Conservation (phyloP, 108 stramenopile genomes). For the Skeletonema menzelii region DNA sequence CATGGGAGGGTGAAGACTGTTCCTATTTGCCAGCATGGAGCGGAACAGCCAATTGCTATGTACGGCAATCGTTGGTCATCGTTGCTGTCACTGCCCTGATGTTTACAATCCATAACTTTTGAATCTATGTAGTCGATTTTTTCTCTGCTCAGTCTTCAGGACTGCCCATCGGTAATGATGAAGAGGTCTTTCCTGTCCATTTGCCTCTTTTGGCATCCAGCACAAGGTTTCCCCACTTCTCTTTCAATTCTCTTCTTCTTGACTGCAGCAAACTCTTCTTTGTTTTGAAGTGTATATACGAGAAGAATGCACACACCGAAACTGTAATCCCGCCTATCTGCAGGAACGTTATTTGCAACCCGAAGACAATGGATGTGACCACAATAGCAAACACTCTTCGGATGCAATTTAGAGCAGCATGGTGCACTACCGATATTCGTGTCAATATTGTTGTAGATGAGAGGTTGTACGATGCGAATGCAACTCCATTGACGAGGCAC, state of each 20-base stretch:
- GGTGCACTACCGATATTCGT: constrained; percentile 78
- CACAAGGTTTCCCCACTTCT: constrained; percentile 28
- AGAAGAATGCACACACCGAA: constrained; percentile 61
- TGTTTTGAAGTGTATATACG: constrained; percentile 52
- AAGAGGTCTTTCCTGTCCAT: neutral
- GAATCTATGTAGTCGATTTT: neutral
- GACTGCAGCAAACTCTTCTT: constrained; percentile 21
- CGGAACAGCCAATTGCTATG: neutral
- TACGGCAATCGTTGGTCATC: neutral
- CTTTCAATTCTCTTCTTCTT: constrained; percentile 22
- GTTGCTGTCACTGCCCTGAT: neutral
- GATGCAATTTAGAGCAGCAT: constrained; percentile 84
- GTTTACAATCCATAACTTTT: neutral
- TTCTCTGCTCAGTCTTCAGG: neutral
- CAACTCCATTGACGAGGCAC: constrained; percentile 66
- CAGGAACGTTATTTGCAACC: constrained; percentile 50
- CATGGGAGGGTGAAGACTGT: constrained; percentile 50
- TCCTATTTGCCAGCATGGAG: constrained; percentile 33
- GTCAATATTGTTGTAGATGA: constrained; percentile 69
- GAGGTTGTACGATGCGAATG: constrained; percentile 79
- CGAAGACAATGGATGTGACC: constrained; percentile 72
- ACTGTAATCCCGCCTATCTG: constrained; percentile 57
- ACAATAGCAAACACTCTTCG: constrained; percentile 82
- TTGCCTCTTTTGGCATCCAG: constrained; percentile 1
- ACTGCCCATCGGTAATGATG: neutral